These are phyloP conservation scores for Leccinum obscurum DNA, from an alignment of 768 basidiomycete genomes.

Conservation along the genomic window DNA sequence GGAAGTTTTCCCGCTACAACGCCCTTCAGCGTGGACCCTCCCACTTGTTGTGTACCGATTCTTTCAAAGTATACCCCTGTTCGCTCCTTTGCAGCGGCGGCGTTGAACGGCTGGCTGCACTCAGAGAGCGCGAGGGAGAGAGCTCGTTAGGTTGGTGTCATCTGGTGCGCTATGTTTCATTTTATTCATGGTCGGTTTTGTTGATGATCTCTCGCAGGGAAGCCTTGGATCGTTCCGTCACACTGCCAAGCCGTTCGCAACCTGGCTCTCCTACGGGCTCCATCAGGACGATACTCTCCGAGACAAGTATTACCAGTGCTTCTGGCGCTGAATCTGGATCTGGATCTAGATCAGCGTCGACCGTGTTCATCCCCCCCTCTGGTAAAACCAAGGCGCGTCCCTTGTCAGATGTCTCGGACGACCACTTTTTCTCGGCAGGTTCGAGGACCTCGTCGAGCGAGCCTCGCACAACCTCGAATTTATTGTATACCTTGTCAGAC, in stretches of 20 bases:
- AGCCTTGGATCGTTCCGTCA: constrained; percentile 63
- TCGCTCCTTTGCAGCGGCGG: constrained; percentile 90
- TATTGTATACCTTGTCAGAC: constrained; percentile 36
- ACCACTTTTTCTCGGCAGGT: constrained; percentile 46
- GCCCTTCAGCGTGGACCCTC: constrained; percentile 8
- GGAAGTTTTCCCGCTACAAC: constrained; percentile 17
- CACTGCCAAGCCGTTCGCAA: constrained; percentile 47
- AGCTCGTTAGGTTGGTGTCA: constrained; percentile 87
- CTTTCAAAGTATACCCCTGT: constrained; percentile 41
- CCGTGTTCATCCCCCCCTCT: constrained; percentile 33
- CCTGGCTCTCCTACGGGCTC: not conserved
- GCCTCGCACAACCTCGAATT: constrained; percentile 28
- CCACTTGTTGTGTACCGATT: constrained; percentile 21
- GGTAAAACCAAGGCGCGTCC: constrained; percentile 32
- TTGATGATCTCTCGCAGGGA: constrained; percentile 53
- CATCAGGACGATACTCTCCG: too few relatives aligned
- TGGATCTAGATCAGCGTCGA: too few relatives aligned
- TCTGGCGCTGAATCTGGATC: too few relatives aligned
- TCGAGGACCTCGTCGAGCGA: constrained; percentile 35
- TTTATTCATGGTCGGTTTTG: not conserved
- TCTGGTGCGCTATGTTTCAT: constrained; percentile 59
- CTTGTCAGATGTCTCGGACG: constrained; percentile 40
- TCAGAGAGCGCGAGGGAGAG: constrained; percentile 78
- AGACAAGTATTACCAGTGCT: too few relatives aligned
- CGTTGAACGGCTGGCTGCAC: constrained; percentile 78